Base-by-base conservation (phyloP, 768 basidiomycete genomes). In the Leucocoprinus leucothites region DNA sequence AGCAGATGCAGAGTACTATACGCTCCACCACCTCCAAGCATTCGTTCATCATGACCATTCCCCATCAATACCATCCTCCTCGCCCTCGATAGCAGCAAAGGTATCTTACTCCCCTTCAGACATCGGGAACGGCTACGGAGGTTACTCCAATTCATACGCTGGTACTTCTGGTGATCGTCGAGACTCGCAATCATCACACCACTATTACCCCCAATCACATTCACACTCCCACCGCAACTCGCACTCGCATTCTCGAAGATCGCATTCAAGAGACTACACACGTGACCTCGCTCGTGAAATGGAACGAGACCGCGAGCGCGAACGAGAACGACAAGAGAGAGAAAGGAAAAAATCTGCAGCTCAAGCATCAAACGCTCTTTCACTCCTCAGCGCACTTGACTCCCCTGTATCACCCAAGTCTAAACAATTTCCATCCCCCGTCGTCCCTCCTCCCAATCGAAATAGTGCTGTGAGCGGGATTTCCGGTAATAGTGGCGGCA, bases 1-100 rank as follows among this genome's bases (percentile, higher is more conserved):
- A 41, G 46, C 50, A 48, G 53, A 62, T 41, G 57, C 56, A 53
- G 51, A 52, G 21, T 52, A 43, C 11, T 52, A 52, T 24, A 34
- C 42, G 16, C 24, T 43, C 9, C 51, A 52, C 13, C 51, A 52
- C 19, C 51, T 52, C 3, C 42, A 44, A 35, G 31, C 11, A 9
- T 52, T 43, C 19, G 42, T 41, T 31, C 25, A 52, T 31, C 28
- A 43, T 21, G 31, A 45, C 3, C 3, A 14, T 13, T 26, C 45
- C 24, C 16, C 21, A 7, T 26, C 45, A 9, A 47, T 22, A 47
- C 25, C 45, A 28, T 16, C 7, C 5, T 19, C 18, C 16, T 19
- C 40, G 5, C 40, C 40, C 5, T 19, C n/a, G n/a, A n/a, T n/a
- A n/a, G n/a, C n/a, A n/a, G n/a, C 40, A 41, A 6, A 4, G 31